Percentiles rank a stretch among this genome's conserved stretches.
phyloP scores from a whole-genome alignment of 371 early-diverging fungal genomes.

The Saksenaea vasiformis region DNA sequence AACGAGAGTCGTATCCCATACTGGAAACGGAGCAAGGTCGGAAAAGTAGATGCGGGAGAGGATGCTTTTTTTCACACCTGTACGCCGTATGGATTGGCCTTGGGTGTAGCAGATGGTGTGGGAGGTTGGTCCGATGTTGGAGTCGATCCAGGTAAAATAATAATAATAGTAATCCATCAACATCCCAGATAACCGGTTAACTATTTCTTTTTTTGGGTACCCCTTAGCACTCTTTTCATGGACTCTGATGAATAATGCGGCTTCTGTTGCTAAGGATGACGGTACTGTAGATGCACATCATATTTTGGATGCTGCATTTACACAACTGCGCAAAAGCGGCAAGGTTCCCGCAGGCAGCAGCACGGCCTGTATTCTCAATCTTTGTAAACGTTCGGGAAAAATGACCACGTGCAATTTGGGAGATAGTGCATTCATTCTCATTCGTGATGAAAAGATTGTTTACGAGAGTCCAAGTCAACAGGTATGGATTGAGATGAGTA shows the following conservation, averaged over 20 bases:
- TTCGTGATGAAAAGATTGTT: conserved; percentile 59
- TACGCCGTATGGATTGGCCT: conserved; percentile 58
- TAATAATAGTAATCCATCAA: background rate
- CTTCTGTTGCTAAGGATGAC: conserved; percentile 51
- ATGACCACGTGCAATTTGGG: conserved; percentile 67
- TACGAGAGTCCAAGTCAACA: conserved; percentile 71
- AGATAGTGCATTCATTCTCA: conserved; percentile 65
- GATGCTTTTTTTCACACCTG: conserved; percentile 71
- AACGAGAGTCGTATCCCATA: conserved; percentile 36
- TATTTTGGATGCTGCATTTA: conserved; percentile 63
- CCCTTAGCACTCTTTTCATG: conserved; percentile 67
- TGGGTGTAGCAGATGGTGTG: conserved; percentile 74
- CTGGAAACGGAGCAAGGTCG: conserved; percentile 48
- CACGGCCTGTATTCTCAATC: conserved; percentile 67
- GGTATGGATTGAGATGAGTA: background rate
- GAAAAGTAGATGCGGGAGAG: conserved; percentile 74
- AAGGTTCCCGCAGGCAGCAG: conserved; percentile 70
- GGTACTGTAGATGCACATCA: conserved; percentile 55
- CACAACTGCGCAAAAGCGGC: conserved; percentile 54
- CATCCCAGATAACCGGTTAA: background rate
- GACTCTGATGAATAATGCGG: conserved; percentile 75
- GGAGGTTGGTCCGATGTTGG: conserved; percentile 71
- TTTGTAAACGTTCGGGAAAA: conserved; percentile 64
- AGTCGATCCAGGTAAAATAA: conserved; percentile 48
- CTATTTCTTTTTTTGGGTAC: conserved; percentile 15